A percentile compares a stretch with the other conserved stretches of the same genome.
Conservation (phyloP, 495 filamentous ascomycete genomes). For the Rhypophila decipiens region DNA sequence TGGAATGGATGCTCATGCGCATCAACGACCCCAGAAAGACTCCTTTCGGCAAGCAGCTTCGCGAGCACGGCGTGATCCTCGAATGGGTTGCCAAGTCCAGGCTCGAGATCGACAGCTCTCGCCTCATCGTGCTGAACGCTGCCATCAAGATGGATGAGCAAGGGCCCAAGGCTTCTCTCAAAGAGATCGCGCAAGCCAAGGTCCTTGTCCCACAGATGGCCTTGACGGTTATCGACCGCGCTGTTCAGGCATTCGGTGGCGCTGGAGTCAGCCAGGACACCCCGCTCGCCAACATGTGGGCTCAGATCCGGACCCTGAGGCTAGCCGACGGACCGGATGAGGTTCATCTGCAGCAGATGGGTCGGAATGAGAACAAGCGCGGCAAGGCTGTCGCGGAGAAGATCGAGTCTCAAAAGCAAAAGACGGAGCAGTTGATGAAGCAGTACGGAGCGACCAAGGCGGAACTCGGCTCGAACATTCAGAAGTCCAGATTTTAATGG, state of each 20-base stretch:
- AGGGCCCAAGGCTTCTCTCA: constrained; percentile 72
- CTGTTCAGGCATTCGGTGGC: constrained; percentile 79
- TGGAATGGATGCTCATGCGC: constrained; percentile 83
- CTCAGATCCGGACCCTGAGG: constrained; percentile 69
- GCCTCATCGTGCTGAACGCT: constrained; percentile 80
- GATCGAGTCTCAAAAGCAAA: constrained; percentile 57
- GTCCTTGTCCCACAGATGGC: constrained; percentile 73
- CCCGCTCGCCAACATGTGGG: constrained; percentile 82
- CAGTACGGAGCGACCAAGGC: constrained; percentile 48
- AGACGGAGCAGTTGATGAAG: constrained; percentile 59
- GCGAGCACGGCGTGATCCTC: constrained; percentile 81
- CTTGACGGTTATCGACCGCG: constrained; percentile 75
- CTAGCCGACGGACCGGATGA: constrained; percentile 92
- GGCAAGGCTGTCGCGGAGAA: constrained; percentile 56
- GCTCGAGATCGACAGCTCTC: constrained; percentile 83
- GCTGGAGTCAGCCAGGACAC: constrained; percentile 88
- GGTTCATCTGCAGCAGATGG: constrained; percentile 88
- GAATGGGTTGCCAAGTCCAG: constrained; percentile 90
- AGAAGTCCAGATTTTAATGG: constrained; percentile 40
- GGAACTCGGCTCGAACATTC: constrained; percentile 45
- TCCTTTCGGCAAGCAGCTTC: constrained; percentile 73
- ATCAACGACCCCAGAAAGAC: constrained; percentile 84
- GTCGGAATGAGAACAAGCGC: constrained; percentile 72
- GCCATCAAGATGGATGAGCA: constrained; percentile 82
- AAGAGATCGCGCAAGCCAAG: constrained; percentile 84